Evolutionary conservation across 2,329 filamentous ascomycete species (phyloP).

Genomic region (Aureobasidium sp.): DNA sequence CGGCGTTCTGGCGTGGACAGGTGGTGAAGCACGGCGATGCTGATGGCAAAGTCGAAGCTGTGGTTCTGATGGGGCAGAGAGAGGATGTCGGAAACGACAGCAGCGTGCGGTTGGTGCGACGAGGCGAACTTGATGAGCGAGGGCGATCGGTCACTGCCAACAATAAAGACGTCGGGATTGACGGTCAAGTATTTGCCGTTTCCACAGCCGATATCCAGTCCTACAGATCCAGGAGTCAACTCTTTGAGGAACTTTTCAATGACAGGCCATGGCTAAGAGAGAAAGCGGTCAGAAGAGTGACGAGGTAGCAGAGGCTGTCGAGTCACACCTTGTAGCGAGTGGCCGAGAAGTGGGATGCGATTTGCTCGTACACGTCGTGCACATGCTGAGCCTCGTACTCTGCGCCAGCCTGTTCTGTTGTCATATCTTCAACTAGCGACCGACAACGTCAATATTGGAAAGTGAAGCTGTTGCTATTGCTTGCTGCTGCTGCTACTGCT

Average conservation of each 20-base stretch:
- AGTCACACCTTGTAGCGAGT: slow-evolving; percentile 58
- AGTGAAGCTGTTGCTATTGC: not conserved
- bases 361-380: slow-evolving; percentile 82
- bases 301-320: not conserved
- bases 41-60: slow-evolving; percentile 79
- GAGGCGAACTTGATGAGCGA: slow-evolving; percentile 51
- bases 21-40: slow-evolving; percentile 91
- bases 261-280: slow-evolving; percentile 72
- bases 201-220: slow-evolving; percentile 87
- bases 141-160: slow-evolving; percentile 73
- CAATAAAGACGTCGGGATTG: slow-evolving; percentile 65
- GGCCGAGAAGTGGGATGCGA: slow-evolving; percentile 74
- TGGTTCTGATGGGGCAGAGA: slow-evolving; percentile 63
- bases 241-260: slow-evolving; percentile 67
- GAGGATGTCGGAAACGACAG: slow-evolving; percentile 73
- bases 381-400: slow-evolving; percentile 78
- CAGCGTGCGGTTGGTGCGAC: slow-evolving; percentile 52
- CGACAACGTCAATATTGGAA: not conserved
- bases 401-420: not conserved
- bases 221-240: slow-evolving; percentile 61
- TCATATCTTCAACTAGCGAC: not conserved
- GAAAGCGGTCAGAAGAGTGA: slow-evolving; percentile 19
- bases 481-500: too few relatives aligned
- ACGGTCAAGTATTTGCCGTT: slow-evolving; percentile 92
- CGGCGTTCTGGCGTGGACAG: slow-evolving; percentile 69